Conservation (phyloP, 345 rosid species). For the Reutealis trisperma region DNA sequence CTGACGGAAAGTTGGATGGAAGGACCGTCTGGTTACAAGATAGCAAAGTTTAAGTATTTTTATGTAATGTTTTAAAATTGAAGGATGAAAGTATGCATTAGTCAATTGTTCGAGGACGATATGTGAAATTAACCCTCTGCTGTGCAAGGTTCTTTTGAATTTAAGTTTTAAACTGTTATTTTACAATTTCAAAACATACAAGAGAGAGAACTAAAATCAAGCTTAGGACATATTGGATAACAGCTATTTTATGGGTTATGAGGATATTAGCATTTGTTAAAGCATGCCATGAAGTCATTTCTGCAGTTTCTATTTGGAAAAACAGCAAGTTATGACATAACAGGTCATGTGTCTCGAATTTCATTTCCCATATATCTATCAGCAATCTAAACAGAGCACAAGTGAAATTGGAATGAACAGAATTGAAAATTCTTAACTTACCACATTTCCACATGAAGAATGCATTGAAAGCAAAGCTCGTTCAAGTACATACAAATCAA, state of each 20-base stretch:
- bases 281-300: background rate
- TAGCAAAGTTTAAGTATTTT: too few species aligned
- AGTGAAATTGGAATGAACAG: background rate
- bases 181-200: background rate
- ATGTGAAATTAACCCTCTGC: too few species aligned
- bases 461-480: conserved; percentile 94
- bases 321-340: background rate
- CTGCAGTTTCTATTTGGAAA: background rate
- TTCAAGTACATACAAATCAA: conserved; percentile 92
- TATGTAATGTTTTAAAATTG: too few species aligned
- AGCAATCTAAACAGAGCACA: background rate
- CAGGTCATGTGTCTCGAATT: background rate
- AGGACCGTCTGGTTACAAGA: too few species aligned
- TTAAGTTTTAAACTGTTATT: background rate
- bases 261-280: background rate
- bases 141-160: background rate
- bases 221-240: background rate
- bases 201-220: background rate
- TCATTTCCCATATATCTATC: background rate
- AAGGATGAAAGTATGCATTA: too few species aligned
- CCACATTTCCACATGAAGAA: conserved; percentile 98
- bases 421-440: conserved; percentile 29
- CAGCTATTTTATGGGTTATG: background rate
- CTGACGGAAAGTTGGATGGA: too few species aligned
- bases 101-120: too few species aligned